phyloP scores from a whole-genome alignment of 805 yeast species.

The Lipomyces chichibuensis region DNA sequence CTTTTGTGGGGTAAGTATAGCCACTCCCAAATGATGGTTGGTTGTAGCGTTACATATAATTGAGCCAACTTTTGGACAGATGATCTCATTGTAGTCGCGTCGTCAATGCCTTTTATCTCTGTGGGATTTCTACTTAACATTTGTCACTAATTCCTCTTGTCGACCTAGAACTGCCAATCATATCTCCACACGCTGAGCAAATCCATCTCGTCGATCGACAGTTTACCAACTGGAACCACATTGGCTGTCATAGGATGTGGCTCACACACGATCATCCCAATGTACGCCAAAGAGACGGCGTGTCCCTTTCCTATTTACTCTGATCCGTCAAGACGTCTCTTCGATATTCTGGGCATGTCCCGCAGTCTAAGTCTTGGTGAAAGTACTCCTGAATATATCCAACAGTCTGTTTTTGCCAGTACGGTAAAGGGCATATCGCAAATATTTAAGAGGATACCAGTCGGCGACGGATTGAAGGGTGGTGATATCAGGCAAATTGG shows the following conservation, averaged over 20 bases:
- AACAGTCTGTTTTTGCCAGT: slow-evolving; percentile 1
- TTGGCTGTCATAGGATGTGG: slow-evolving; percentile 2
- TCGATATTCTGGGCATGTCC: not conserved
- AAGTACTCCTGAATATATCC: slow-evolving; percentile 3
- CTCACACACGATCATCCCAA: slow-evolving; percentile 5
- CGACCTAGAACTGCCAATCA: not conserved
- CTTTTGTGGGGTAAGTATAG: slow-evolving; percentile 4
- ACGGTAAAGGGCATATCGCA: slow-evolving; percentile 3
- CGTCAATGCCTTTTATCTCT: not conserved
- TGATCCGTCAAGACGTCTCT: slow-evolving; percentile 5
- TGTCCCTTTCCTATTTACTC: slow-evolving; percentile 6
- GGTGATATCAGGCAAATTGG: slow-evolving; percentile 5
- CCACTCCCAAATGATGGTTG: not conserved
- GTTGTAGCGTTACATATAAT: not conserved
- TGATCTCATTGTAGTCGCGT: not conserved
- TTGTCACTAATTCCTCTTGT: slow-evolving; percentile 3
- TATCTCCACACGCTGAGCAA: slow-evolving; percentile 1
- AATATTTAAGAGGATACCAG: slow-evolving; percentile 2
- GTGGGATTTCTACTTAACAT: not conserved
- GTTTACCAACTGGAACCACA: not conserved
- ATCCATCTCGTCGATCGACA: not conserved
- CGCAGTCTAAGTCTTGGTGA: slow-evolving; percentile 4
- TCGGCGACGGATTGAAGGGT: slow-evolving; percentile 2
- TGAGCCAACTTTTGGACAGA: not conserved
- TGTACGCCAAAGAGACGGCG: slow-evolving; percentile 6